Conservation (phyloP, 106 monocot species). For the Amphibolis antarctica region DNA sequence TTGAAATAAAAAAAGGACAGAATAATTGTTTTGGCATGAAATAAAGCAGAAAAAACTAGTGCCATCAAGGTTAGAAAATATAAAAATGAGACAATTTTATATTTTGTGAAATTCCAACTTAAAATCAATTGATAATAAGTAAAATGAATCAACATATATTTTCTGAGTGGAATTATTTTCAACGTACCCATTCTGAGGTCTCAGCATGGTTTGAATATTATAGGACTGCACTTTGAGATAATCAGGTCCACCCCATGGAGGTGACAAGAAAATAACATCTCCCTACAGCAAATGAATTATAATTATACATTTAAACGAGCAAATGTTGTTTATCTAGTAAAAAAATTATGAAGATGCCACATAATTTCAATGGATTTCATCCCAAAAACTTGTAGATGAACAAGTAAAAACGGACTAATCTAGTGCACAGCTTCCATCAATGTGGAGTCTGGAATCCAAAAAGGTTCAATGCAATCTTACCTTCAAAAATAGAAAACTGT, state of each 20-base stretch:
- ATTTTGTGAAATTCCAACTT: no score
- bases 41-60: neutral
- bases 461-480: no score
- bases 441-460: no score
- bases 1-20: neutral
- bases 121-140: no score
- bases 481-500: no score
- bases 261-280: constrained; percentile 69
- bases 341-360: no score
- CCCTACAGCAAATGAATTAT: constrained; percentile 27
- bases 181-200: constrained; percentile 66
- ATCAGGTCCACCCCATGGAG: constrained; percentile 97
- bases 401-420: no score
- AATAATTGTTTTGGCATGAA: neutral
- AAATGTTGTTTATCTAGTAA: neutral
- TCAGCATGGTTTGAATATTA: constrained; percentile 70
- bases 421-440: no score
- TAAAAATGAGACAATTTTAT: no score
- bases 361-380: no score
- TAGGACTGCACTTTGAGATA: constrained; percentile 61
- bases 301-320: neutral
- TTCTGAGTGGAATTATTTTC: neutral
- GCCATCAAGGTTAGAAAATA: neutral
- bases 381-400: no score
- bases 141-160: neutral